Percentiles rank a stretch among this genome's conserved stretches.
Evolutionary conservation across 2,329 filamentous ascomycete genomes (phyloP).

Genomic region (Aspergillus sp.): DNA sequence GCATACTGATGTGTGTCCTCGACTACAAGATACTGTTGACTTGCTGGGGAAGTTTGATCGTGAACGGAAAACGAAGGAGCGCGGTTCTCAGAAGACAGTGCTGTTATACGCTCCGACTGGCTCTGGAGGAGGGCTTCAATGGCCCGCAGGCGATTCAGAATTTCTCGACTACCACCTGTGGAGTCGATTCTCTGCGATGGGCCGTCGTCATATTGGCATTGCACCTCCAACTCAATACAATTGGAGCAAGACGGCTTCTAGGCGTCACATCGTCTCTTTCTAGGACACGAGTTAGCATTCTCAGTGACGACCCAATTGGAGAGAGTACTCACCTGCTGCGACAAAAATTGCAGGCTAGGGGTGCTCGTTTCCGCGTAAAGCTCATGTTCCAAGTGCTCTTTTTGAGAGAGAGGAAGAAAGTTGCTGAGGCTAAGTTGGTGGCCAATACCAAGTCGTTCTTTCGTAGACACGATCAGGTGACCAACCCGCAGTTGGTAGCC

Average conservation of each 20-base stretch:
- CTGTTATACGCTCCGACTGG: neutral
- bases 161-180: neutral
- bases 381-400: neutral
- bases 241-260: conserved; percentile 1
- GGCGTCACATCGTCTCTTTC: neutral
- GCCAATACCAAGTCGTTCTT: too few relatives aligned
- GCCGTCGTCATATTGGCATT: conserved; percentile 1
- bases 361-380: neutral
- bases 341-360: conserved; percentile 2
- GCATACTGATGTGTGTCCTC: neutral
- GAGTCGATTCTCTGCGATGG: conserved; percentile 2
- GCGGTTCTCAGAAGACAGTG: neutral
- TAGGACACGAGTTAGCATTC: neutral
- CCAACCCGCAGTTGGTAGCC: too few relatives aligned
- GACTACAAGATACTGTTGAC: neutral
- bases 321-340: neutral
- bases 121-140: neutral
- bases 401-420: too few relatives aligned
- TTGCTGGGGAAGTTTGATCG: neutral
- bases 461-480: too few relatives aligned
- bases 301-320: neutral
- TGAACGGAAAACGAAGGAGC: neutral
- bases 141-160: neutral
- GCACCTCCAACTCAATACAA: neutral
- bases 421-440: too few relatives aligned